Conservation (phyloP, 1,284 basidiomycete species). For the Ustilago xerochloae region DNA sequence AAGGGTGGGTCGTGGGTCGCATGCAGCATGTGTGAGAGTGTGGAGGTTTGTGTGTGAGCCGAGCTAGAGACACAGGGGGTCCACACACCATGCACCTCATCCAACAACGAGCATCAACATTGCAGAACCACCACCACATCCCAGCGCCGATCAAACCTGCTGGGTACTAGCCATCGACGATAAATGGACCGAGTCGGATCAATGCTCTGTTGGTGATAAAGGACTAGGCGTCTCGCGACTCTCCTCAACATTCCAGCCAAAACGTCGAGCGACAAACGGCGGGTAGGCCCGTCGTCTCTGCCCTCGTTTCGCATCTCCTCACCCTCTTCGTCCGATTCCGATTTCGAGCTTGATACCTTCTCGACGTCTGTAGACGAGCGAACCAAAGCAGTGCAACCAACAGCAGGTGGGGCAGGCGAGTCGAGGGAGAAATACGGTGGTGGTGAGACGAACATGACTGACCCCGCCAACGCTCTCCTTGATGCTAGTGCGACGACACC, state of each 20-base stretch:
- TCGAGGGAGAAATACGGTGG: background rate
- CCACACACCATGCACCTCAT: background rate
- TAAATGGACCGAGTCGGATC: no score
- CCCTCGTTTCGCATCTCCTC: slow-evolving; percentile 42
- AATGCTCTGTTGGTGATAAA: background rate
- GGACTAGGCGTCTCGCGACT: background rate
- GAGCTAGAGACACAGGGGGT: background rate
- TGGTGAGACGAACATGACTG: slow-evolving; percentile 14
- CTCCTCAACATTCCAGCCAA: slow-evolving; percentile 17
- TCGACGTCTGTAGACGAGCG: slow-evolving; percentile 9
- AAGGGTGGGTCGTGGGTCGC: background rate
- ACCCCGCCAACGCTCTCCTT: slow-evolving; percentile 14
- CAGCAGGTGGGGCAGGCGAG: background rate
- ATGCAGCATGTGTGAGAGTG: background rate
- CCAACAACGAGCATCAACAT: no score
- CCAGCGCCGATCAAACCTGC: no score
- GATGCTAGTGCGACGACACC: background rate
- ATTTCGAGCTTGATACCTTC: slow-evolving; percentile 36
- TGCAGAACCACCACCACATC: no score
- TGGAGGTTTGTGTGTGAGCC: slow-evolving; percentile 9
- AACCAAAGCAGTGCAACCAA: background rate
- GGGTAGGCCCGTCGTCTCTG: slow-evolving; percentile 22
- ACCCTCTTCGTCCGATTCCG: slow-evolving; percentile 18
- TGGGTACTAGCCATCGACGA: no score
- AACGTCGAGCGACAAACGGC: slow-evolving; percentile 14